Evolutionary conservation across 352 stramenopile species (phyloP), one percentile per base, ranked within the genome.

Genomic region (Globisporangium sylvaticum): DNA sequence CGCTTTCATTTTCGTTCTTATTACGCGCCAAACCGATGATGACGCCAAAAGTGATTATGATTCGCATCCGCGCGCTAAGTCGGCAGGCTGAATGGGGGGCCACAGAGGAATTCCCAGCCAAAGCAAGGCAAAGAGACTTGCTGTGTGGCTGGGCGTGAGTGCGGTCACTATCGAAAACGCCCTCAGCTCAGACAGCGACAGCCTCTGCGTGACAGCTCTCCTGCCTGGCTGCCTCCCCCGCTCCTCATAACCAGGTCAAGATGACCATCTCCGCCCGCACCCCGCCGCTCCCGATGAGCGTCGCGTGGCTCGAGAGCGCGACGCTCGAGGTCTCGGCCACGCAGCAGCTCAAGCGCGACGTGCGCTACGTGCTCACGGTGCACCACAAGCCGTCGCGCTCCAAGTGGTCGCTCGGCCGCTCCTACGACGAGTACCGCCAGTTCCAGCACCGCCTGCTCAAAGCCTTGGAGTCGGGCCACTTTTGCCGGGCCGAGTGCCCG

Each of bases 401-500:
- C 9, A 54, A 39, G 27, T 68, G 62, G 62, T 20, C 32, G 12
- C 42, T 56, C 62, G 18, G 53, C 14, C 62, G 62, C 24, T 61
- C 52, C 4, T 68, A 52, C 55, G 69, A 75, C 32, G 69, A 75
- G 25, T 75, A 73, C 66, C 60, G 66, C 15, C 25, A 46, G 27
- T 69, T 74, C 60, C 66, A 80, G 34, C 75, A 83, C 39, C 65
- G 73, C 18, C 44, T 87, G 56, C 50, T 81, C 18, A 14, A 53
- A 0, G 52, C 56, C 20, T 64, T 87, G 64, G 48, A 61, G 39
- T 72, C 66, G 5, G 77, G 77, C 24, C 79, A 85, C 60, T 84
- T 84, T 62, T 85, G 77, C 50, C 55, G 77, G 34, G 79, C 77
- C 4, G 79, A 82, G 62, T 87, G 77, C 58, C 77, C 77, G 65